Evolutionary conservation across 805 yeast genomes (phyloP).

Genomic region (Lipomyces starkeyi): DNA sequence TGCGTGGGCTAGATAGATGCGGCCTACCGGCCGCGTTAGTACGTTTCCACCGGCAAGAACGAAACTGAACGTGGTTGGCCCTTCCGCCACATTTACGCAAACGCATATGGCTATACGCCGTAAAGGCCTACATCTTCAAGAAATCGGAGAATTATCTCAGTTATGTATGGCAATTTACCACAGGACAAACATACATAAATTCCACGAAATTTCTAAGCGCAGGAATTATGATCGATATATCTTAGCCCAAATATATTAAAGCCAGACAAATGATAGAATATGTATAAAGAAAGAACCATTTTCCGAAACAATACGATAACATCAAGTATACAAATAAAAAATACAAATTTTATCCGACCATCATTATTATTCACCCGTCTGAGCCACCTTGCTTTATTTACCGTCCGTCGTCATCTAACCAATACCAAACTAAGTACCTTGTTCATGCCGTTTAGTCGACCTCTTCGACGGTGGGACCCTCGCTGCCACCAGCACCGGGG

Average conservation of each 20-base stretch:
- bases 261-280: slow-evolving; percentile 7
- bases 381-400: neutral
- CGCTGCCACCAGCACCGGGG: slow-evolving; percentile 56
- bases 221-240: neutral
- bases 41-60: neutral
- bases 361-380: neutral
- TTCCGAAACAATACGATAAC: slow-evolving; percentile 10
- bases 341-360: neutral
- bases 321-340: slow-evolving; percentile 2
- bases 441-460: slow-evolving; percentile 58
- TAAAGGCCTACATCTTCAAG: neutral
- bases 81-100: neutral
- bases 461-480: slow-evolving; percentile 80
- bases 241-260: slow-evolving; percentile 3
- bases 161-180: too few species aligned
- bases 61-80: neutral
- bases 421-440: slow-evolving; percentile 4
- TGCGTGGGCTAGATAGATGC: neutral
- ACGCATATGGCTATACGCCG: neutral
- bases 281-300: slow-evolving; percentile 9
- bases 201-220: too few species aligned
- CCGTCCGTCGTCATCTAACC: slow-evolving; percentile 6
- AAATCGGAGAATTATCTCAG: too few species aligned
- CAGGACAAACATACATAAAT: too few species aligned
- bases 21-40: neutral